These are phyloP conservation scores for Cercospora brassicicola DNA, from an alignment of 2,329 filamentous ascomycete species.

Conservation along the genomic window DNA sequence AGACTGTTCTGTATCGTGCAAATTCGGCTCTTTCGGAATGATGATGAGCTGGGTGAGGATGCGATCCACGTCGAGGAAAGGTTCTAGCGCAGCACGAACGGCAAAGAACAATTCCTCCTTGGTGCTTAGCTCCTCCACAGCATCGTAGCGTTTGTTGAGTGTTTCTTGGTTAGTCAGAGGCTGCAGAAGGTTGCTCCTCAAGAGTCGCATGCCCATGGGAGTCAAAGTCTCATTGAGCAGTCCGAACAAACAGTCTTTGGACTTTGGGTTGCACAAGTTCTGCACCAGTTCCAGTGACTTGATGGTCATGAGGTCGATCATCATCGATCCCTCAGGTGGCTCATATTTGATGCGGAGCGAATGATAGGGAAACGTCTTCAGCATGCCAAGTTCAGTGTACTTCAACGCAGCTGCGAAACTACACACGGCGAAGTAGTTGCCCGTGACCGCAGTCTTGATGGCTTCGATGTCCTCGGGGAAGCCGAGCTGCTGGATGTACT, in stretches of 20 bases:
- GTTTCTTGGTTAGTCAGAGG: constrained; percentile 73
- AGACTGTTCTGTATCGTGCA: constrained; percentile 72
- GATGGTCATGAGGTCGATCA: constrained; percentile 89
- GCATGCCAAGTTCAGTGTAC: constrained; percentile 71
- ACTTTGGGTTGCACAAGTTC: constrained; percentile 75
- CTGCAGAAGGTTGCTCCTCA: constrained; percentile 84
- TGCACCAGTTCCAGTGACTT: constrained; percentile 86
- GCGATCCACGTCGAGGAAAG: constrained; percentile 76
- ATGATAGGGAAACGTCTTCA: constrained; percentile 69
- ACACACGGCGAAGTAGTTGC: constrained; percentile 84
- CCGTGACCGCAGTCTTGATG: constrained; percentile 73
- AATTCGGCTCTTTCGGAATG: constrained; percentile 64
- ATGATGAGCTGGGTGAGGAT: constrained; percentile 80
- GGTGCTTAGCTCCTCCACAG: constrained; percentile 75
- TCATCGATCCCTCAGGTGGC: constrained; percentile 88
- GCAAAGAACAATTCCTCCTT: constrained; percentile 84
- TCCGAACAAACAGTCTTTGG: constrained; percentile 79
- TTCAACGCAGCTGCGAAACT: constrained; percentile 86
- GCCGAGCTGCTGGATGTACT: constrained; percentile 76
- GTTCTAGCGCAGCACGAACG: constrained; percentile 72
- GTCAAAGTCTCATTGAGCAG: constrained; percentile 82
- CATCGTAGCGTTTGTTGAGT: constrained; percentile 73
- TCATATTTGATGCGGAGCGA: constrained; percentile 84
- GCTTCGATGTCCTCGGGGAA: constrained; percentile 77
- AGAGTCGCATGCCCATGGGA: constrained; percentile 80